Evolutionary conservation across 1,284 basidiomycete species (phyloP).

Genomic region (Rhodotorula sp.): DNA sequence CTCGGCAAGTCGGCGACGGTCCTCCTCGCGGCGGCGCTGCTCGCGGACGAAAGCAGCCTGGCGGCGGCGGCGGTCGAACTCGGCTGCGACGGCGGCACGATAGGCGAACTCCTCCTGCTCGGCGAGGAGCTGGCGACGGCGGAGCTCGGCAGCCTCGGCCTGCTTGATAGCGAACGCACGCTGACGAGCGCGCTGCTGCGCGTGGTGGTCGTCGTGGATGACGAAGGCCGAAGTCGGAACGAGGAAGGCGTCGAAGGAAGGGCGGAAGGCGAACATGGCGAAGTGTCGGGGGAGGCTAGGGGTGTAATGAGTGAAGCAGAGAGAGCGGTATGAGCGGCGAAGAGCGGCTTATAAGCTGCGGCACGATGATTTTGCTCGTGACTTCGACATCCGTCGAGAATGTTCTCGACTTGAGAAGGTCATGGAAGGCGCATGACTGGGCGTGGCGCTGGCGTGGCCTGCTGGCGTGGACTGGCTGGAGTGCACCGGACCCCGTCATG

Average conservation of each 20-base stretch:
- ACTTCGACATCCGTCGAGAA: neutral
- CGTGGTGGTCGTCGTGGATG: neutral
- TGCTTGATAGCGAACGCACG: conserved; percentile 1
- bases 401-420: neutral
- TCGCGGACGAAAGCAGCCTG: neutral
- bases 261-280: neutral
- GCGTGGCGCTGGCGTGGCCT: neutral
- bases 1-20: neutral
- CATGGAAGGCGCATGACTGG: neutral
- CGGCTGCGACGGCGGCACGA: conserved; percentile 1
- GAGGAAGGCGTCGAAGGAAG: conserved; percentile 1
- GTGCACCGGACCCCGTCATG: too few species aligned
- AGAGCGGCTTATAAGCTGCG: neutral
- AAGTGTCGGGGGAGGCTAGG: neutral
- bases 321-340: neutral
- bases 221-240: neutral
- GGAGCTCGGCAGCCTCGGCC: conserved; percentile 1
- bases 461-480: neutral
- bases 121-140: neutral
- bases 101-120: neutral
- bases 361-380: neutral
- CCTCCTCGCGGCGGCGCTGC: neutral
- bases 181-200: neutral
- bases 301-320: neutral
- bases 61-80: neutral